Percentiles rank a stretch among this genome's conserved stretches.
phyloP scores from a whole-genome alignment of 345 rosid species.

The Citrus reticulata region DNA sequence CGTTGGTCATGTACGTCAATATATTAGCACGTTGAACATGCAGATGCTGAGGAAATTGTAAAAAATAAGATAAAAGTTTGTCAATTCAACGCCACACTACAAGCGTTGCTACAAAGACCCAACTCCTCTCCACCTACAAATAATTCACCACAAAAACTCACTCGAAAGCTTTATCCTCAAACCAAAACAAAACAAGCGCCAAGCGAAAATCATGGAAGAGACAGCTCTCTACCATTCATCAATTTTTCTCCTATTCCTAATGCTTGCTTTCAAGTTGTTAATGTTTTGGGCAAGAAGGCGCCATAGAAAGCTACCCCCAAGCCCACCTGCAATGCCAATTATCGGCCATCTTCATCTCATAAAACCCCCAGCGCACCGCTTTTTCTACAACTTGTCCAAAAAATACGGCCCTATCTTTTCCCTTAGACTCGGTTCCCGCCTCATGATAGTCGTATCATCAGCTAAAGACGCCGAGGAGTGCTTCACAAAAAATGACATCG shows the following conservation, averaged over 20 bases:
- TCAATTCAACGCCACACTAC: too few relatives aligned
- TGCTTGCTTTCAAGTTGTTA: not conserved
- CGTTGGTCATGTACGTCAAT: not conserved
- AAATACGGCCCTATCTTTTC: constrained; percentile 27
- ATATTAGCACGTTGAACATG: not conserved
- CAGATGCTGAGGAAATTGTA: not conserved
- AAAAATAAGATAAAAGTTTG: too few relatives aligned
- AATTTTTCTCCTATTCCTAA: constrained; percentile 4
- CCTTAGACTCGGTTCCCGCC: constrained; percentile 39
- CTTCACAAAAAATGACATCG: constrained; percentile 44
- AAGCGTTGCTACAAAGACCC: too few relatives aligned
- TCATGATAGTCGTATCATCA: constrained; percentile 32
- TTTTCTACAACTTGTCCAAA: constrained; percentile 11
- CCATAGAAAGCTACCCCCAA: constrained; percentile 20
- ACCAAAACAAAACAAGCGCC: too few relatives aligned
- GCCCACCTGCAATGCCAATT: constrained; percentile 27
- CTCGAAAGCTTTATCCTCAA: too few relatives aligned
- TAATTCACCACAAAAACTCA: too few relatives aligned
- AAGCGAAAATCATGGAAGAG: not conserved
- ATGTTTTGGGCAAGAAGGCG: not conserved
- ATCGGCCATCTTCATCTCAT: constrained; percentile 44
- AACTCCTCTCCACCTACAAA: too few relatives aligned
- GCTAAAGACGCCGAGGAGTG: constrained; percentile 40
- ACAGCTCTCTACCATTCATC: not conserved
- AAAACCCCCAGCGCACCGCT: constrained; percentile 14